Percentiles rank a stretch among this genome's conserved stretches.
These are phyloP conservation scores for Monosporascus sp. DNA, from an alignment of 2,329 filamentous ascomycete species.

Conservation along the genomic window DNA sequence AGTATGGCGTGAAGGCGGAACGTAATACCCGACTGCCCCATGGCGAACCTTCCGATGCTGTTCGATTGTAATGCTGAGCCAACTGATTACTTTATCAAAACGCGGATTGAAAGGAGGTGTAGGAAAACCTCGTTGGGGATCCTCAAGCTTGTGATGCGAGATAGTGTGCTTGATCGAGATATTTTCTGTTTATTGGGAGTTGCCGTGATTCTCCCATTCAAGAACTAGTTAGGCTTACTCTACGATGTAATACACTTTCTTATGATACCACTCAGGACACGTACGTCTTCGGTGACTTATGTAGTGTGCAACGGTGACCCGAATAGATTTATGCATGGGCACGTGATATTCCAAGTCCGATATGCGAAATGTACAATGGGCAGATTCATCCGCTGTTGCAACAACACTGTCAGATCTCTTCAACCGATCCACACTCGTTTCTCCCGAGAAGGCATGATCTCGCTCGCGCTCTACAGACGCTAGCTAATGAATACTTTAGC, in stretches of 20 bases:
- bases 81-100: conserved; percentile 25
- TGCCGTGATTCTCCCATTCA: conserved; percentile 24
- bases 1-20: conserved; percentile 20
- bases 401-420: too few relatives aligned
- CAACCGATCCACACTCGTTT: too few relatives aligned
- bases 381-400: too few relatives aligned
- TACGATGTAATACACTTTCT: conserved; percentile 34
- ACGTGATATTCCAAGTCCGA: too few relatives aligned
- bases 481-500: too few relatives aligned
- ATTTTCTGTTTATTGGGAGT: conserved; percentile 13
- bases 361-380: too few relatives aligned
- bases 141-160: conserved; percentile 10
- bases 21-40: conserved; percentile 11
- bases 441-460: too few relatives aligned
- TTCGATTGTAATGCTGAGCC: conserved; percentile 23
- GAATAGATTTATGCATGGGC: too few relatives aligned
- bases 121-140: conserved; percentile 9
- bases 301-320: too few relatives aligned
- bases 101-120: neutral
- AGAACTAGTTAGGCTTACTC: conserved; percentile 29
- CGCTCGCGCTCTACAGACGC: too few relatives aligned
- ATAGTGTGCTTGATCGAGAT: conserved; percentile 16
- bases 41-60: conserved; percentile 16
- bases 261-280: conserved; percentile 41
- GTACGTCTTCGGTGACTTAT: too few relatives aligned